Base-by-base conservation (phyloP, 306 rosid genomes). In the Sphenostylis stenocarpa region DNA sequence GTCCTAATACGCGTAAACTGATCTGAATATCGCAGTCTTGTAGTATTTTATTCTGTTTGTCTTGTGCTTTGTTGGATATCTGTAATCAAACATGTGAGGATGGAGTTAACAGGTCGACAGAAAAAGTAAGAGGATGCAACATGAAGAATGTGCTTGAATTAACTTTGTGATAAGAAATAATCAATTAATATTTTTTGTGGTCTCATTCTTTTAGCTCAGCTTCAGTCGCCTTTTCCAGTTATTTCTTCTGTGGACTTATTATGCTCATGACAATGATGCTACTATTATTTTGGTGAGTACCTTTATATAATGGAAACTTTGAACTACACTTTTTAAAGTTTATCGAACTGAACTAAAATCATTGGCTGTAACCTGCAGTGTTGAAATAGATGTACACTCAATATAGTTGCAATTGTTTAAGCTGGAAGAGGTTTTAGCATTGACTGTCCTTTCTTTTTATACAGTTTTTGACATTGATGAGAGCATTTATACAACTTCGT, bases 201-300 rank as follows among this genome's bases (percentile, higher is more conserved):
- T 67, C 82, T 91, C 55, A 73, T 91, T 78, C 67, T 94, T 80
- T 86, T 91, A 82, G 96, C 93, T 64, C 91, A n/a, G 90, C 84
- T 87, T 90, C 53, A 90, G 98, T 83, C 86, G 84, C 53, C 86
- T 90, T 72, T 90, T 91, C 72, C 93, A 93, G n/a, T 91, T 94
- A 72, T 85, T 91, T 88, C 86, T 94, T 83, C 77, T 86, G 81
- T 91, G 96, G 97, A 86, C 91, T 86, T 26, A 86, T n/a, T 88
- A 86, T 76, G 91, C 87, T 45, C 94, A 90, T 84, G 98, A 91
- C 60, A 91, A 91, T 65, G 92, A 80, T 56, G 90, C 97, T 68
- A 82, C 86, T 87, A 56, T 85, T 86, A 56, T 84, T 76, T 84
- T 91, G 86, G 96, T 91, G 86, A 89, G 96, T 73, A 64, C 29